Evolutionary conservation across 2,329 filamentous ascomycete genomes (phyloP).

Genomic region (Nemania sp.): DNA sequence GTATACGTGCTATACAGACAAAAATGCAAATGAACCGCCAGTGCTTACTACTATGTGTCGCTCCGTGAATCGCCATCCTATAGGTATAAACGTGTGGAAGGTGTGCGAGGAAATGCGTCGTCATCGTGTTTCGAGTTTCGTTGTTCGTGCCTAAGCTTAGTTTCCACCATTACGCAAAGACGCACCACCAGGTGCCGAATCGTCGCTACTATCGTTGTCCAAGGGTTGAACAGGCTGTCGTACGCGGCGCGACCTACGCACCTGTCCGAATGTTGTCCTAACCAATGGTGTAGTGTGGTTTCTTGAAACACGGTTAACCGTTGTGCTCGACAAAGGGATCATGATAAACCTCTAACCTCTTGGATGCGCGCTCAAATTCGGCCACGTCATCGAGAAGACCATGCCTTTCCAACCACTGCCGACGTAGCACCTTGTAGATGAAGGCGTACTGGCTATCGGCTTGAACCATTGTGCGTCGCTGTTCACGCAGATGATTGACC

Average conservation of each 20-base stretch:
- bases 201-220: constrained; percentile 39
- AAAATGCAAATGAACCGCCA: constrained; percentile 19
- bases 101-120: constrained; percentile 1
- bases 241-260: constrained; percentile 26
- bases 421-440: constrained; percentile 86
- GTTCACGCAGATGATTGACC: constrained; percentile 84
- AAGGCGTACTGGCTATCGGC: constrained; percentile 86
- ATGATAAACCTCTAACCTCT: constrained; percentile 61
- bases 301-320: constrained; percentile 42
- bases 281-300: constrained; percentile 18
- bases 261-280: constrained; percentile 27
- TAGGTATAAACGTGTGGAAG: constrained; percentile 15
- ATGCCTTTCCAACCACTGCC: constrained; percentile 78
- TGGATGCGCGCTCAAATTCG: constrained; percentile 59
- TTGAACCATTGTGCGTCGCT: constrained; percentile 96
- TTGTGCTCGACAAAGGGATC: constrained; percentile 58
- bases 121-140: neutral
- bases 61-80: constrained; percentile 4
- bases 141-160: neutral
- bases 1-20: constrained; percentile 21
- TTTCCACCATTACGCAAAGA: constrained; percentile 17
- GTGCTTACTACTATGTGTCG: constrained; percentile 7
- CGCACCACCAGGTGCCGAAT: constrained; percentile 37
- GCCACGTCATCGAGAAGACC: constrained; percentile 52
- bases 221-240: constrained; percentile 18